A percentile compares a stretch with the other conserved stretches of the same genome.
phyloP scores from a whole-genome alignment of 768 basidiomycete genomes.

The Neoboletus subvelutipes region DNA sequence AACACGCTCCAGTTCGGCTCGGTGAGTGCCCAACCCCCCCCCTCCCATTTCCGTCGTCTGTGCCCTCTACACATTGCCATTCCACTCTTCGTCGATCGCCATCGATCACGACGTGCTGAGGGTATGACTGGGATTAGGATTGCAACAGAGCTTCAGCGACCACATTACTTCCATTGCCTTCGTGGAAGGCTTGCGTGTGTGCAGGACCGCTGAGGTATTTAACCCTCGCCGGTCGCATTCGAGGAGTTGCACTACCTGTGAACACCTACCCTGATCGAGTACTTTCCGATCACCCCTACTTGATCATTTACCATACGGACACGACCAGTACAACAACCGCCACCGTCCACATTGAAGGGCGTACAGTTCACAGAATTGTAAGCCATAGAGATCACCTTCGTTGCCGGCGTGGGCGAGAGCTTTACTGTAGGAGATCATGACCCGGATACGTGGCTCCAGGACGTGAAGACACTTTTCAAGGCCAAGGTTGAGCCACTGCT shows the following conservation, averaged over 20 bases:
- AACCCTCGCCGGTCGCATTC: not conserved
- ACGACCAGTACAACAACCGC: not conserved
- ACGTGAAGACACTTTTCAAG: conserved; percentile 91
- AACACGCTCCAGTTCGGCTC: conserved; percentile 57
- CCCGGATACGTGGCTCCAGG: conserved; percentile 86
- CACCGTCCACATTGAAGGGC: not conserved
- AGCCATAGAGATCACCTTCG: conserved; percentile 70
- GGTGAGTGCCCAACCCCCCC: conserved; percentile 37
- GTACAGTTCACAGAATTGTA: not conserved
- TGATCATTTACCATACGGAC: conserved; percentile 6
- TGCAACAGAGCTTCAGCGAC: conserved; percentile 40
- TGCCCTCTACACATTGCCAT: not conserved
- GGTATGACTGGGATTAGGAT: not conserved
- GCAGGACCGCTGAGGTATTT: conserved; percentile 11
- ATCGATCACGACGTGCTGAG: not conserved
- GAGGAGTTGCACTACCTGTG: not conserved
- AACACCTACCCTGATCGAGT: conserved; percentile 30
- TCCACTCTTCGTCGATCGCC: not conserved
- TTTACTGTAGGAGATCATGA: conserved; percentile 84
- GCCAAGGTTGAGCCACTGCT: conserved; percentile 72
- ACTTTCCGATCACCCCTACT: not conserved
- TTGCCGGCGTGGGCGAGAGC: conserved; percentile 62
- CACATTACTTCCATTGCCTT: conserved; percentile 50
- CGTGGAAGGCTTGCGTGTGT: conserved; percentile 22
- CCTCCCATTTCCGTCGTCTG: too few relatives aligned